phyloP scores from a whole-genome alignment of 1,139 yeast genomes.

The Yamadazyma dendronema region DNA sequence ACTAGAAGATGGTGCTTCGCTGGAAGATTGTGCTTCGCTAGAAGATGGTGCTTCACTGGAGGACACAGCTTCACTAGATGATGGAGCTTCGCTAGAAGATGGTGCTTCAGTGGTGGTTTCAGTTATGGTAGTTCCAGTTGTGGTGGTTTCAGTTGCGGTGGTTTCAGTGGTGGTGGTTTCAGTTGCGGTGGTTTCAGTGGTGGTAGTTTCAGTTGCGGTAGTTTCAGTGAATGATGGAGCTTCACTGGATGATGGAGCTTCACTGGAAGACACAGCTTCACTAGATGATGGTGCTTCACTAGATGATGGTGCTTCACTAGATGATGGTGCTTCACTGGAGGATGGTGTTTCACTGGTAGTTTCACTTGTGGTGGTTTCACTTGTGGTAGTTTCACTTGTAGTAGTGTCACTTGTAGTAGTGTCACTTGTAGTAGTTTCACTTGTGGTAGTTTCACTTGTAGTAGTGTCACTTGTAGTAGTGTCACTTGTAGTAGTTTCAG shows the following conservation, averaged over 20 bases:
- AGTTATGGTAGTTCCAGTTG: slow-evolving; percentile 3
- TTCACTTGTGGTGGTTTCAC: too few relatives aligned
- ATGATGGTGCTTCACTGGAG: slow-evolving; percentile 1
- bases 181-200: slow-evolving; percentile 4
- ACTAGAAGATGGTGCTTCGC: slow-evolving; percentile 1
- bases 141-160: background rate
- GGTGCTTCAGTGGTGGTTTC: slow-evolving; percentile 1
- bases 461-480: too few relatives aligned
- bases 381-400: too few relatives aligned
- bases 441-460: too few relatives aligned
- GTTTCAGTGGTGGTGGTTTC: background rate
- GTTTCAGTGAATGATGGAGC: slow-evolving; percentile 1
- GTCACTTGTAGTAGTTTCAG: too few relatives aligned
- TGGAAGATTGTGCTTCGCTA: slow-evolving; percentile 1
- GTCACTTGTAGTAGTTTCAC: too few relatives aligned
- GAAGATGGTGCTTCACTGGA: slow-evolving; percentile 4
- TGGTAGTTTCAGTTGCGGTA: slow-evolving; percentile 4
- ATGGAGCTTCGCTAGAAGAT: slow-evolving; percentile 2
- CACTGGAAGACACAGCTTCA: slow-evolving; percentile 8
- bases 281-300: slow-evolving; percentile 5
- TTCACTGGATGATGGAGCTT: slow-evolving; percentile 7
- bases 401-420: too few relatives aligned
- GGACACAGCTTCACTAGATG: slow-evolving; percentile 6
- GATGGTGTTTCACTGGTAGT: slow-evolving; percentile 6
- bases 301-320: slow-evolving; percentile 3